phyloP scores from a whole-genome alignment of 805 yeast genomes.

The Yamadazyma tumulicola region DNA sequence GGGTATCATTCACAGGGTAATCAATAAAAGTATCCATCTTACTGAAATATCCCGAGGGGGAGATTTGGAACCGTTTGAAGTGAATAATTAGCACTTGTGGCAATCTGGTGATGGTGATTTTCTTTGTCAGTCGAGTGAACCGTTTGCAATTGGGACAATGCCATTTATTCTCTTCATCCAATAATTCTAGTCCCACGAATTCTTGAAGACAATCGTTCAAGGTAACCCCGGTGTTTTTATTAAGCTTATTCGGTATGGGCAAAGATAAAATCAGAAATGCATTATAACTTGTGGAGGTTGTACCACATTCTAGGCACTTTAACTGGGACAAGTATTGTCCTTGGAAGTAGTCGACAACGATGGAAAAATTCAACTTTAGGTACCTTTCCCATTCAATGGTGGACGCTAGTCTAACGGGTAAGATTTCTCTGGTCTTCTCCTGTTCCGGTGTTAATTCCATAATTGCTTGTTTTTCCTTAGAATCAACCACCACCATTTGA shows the following conservation, averaged over 20 bases:
- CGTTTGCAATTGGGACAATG: conserved; percentile 70
- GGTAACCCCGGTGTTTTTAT: conserved; percentile 20
- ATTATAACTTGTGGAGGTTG: conserved; percentile 82
- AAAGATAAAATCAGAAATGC: conserved; percentile 76
- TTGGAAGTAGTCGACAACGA: conserved; percentile 77
- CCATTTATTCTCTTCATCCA: conserved; percentile 83
- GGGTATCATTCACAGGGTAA: conserved; percentile 54
- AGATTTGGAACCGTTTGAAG: conserved; percentile 68
- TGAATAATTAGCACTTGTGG: conserved; percentile 82
- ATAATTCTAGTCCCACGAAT: conserved; percentile 69
- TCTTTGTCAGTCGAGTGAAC: conserved; percentile 63
- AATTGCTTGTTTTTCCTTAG: conserved; percentile 31
- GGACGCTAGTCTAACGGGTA: conserved; percentile 78
- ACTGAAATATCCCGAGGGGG: conserved; percentile 43
- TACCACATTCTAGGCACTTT: conserved; percentile 66
- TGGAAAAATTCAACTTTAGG: conserved; percentile 71
- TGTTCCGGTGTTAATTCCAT: conserved; percentile 56
- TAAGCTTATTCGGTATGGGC: conserved; percentile 61
- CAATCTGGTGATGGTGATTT: conserved; percentile 67
- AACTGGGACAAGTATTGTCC: conserved; percentile 86
- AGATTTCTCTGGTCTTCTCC: conserved; percentile 64
- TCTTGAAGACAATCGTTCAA: conserved; percentile 70
- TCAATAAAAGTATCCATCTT: conserved; percentile 64
- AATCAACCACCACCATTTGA: conserved; percentile 42
- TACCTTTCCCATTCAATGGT: conserved; percentile 92